Evolutionary conservation across 306 rosid genomes (phyloP).

Genomic region (Dryas drummondii): DNA sequence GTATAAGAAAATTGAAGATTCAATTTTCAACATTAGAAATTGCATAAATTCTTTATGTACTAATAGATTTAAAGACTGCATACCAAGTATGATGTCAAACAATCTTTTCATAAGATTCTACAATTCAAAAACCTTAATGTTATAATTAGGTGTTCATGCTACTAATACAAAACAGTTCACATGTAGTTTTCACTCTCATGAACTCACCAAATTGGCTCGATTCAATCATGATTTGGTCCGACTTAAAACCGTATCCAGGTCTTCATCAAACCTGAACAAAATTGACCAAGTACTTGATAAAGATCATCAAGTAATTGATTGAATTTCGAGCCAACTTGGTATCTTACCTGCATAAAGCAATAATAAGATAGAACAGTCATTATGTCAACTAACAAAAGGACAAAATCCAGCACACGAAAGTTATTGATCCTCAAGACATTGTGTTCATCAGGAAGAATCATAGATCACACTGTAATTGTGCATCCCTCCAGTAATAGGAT

Average conservation of each 20-base stretch:
- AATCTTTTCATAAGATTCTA: slow-evolving; percentile 1
- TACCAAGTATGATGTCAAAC: slow-evolving; percentile 10
- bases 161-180: not conserved
- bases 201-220: slow-evolving; percentile 76
- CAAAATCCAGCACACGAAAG: not conserved
- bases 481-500: not conserved
- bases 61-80: slow-evolving; percentile 10
- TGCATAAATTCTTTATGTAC: slow-evolving; percentile 9
- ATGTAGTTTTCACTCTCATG: slow-evolving; percentile 18
- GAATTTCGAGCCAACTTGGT: slow-evolving; percentile 81
- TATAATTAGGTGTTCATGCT: not conserved
- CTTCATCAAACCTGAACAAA: slow-evolving; percentile 66
- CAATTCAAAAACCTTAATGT: slow-evolving; percentile 6
- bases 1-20: slow-evolving; percentile 32
- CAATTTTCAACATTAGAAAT: slow-evolving; percentile 30
- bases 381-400: slow-evolving; percentile 13
- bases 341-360: slow-evolving; percentile 59
- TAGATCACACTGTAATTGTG: not conserved
- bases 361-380: slow-evolving; percentile 37
- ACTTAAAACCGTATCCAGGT: slow-evolving; percentile 61
- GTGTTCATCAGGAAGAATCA: slow-evolving; percentile 13
- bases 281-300: slow-evolving; percentile 47
- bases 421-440: not conserved
- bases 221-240: slow-evolving; percentile 52
- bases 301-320: slow-evolving; percentile 55